A percentile compares a stretch with the other conserved stretches of the same genome.
These are phyloP conservation scores for Borovskyia barvae DNA, from an alignment of 208 protist species.

Conservation along the genomic window DNA sequence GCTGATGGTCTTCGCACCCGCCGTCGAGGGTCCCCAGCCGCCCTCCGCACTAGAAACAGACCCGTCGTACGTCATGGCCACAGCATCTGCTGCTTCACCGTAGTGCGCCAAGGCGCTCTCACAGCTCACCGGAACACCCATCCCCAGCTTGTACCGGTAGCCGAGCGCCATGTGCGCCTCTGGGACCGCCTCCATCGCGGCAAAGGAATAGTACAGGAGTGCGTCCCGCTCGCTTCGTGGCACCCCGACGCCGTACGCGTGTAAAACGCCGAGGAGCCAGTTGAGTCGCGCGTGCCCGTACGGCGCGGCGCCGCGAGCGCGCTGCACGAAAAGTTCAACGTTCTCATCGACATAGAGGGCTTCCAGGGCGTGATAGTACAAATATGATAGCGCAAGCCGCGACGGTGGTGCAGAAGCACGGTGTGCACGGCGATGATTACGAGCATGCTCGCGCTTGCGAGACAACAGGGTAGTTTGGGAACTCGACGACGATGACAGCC, in stretches of 20 bases:
- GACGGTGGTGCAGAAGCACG: slow-evolving; percentile 7
- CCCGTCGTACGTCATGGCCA: slow-evolving; percentile 67
- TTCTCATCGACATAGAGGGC: slow-evolving; percentile 65
- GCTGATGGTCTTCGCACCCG: slow-evolving; percentile 12
- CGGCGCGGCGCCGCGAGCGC: slow-evolving; percentile 37
- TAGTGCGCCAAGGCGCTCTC: slow-evolving; percentile 57
- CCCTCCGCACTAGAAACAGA: slow-evolving; percentile 9
- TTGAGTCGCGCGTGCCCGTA: slow-evolving; percentile 74
- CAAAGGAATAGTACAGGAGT: slow-evolving; percentile 79
- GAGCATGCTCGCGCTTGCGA: too few species aligned
- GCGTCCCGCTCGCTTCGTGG: slow-evolving; percentile 51
- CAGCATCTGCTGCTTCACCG: slow-evolving; percentile 66
- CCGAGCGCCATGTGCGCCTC: slow-evolving; percentile 83
- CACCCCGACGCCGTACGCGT: slow-evolving; percentile 78
- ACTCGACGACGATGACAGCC: too few species aligned
- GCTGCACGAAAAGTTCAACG: slow-evolving; percentile 41
- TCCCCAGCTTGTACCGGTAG: slow-evolving; percentile 60
- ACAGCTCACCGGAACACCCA: slow-evolving; percentile 59
- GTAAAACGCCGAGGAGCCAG: slow-evolving; percentile 76
- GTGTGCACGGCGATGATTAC: background rate
- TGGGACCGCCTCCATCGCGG: slow-evolving; percentile 61
- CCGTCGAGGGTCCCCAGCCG: background rate
- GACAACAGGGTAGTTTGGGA: too few species aligned
- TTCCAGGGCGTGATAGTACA: slow-evolving; percentile 61
- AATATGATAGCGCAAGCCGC: slow-evolving; percentile 39